Evolutionary conservation across 2,329 filamentous ascomycete species (phyloP).

Genomic region (Hypoxylon sp.): DNA sequence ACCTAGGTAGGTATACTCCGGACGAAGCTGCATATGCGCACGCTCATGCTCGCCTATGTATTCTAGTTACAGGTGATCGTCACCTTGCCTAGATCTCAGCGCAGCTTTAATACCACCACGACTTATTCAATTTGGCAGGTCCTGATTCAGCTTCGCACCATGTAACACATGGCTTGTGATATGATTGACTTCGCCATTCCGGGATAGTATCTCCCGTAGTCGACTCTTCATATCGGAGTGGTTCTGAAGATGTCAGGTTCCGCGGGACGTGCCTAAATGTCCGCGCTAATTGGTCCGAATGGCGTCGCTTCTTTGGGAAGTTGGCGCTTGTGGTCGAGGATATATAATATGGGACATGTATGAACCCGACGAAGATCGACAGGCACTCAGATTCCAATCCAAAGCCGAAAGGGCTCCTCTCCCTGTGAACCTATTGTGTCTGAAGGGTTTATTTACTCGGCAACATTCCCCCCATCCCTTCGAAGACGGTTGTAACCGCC

Average conservation of each 20-base stretch:
- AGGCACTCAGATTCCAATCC: conserved; percentile 5
- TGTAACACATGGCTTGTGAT: conserved; percentile 26
- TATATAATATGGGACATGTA: conserved; percentile 5
- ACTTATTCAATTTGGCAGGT: conserved; percentile 41
- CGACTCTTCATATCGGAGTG: conserved; percentile 9
- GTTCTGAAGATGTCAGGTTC: conserved; percentile 19
- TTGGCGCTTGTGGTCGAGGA: conserved; percentile 26
- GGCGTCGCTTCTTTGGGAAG: conserved; percentile 13
- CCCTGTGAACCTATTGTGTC: conserved; percentile 4
- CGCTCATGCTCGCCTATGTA: conserved; percentile 9
- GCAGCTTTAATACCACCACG: conserved; percentile 31
- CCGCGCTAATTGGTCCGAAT: conserved; percentile 24
- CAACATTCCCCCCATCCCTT: not conserved
- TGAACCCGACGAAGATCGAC: conserved; percentile 11
- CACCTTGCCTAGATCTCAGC: conserved; percentile 34
- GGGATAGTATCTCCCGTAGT: conserved; percentile 11
- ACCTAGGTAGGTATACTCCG: not conserved
- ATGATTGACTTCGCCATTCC: conserved; percentile 21
- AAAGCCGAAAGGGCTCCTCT: conserved; percentile 4
- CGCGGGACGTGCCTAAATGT: conserved; percentile 23
- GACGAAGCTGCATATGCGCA: conserved; percentile 17
- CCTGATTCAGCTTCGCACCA: conserved; percentile 37
- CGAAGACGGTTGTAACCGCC: not conserved
- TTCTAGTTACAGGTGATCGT: conserved; percentile 32
- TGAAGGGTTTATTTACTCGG: not conserved